These are phyloP conservation scores for Tetrapisispora phaffii DNA, from an alignment of 805 yeast species.

Conservation along the genomic window DNA sequence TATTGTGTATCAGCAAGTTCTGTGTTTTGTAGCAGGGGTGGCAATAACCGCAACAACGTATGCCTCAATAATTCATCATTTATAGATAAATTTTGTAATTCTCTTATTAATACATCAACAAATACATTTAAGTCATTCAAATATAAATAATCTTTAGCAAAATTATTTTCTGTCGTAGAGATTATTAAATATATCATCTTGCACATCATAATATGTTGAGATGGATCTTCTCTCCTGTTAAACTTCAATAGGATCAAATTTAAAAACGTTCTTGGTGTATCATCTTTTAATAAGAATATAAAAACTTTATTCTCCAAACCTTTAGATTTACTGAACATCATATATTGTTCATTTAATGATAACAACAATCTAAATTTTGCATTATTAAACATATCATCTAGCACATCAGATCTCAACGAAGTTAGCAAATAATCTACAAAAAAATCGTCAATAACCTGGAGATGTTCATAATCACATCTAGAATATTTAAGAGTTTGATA, in stretches of 20 bases:
- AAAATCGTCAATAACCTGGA: constrained; percentile 34
- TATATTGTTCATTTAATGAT: constrained; percentile 78
- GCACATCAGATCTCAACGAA: constrained; percentile 35
- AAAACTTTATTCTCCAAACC: constrained; percentile 44
- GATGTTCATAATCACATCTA: constrained; percentile 35
- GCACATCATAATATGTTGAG: constrained; percentile 66
- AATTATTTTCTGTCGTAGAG: constrained; percentile 39
- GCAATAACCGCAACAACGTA: constrained; percentile 63
- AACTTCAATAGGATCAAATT: constrained; percentile 65
- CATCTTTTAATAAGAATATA: constrained; percentile 36
- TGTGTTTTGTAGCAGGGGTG: constrained; percentile 59
- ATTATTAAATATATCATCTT: constrained; percentile 69
- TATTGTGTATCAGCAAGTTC: constrained; percentile 50
- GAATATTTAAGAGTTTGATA: constrained; percentile 46
- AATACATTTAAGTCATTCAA: constrained; percentile 77
- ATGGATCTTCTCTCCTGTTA: constrained; percentile 61
- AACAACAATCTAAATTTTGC: constrained; percentile 62
- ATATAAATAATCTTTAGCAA: constrained; percentile 60
- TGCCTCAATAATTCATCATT: constrained; percentile 51
- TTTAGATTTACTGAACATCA: constrained; percentile 42
- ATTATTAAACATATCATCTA: constrained; percentile 50
- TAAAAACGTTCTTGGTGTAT: constrained; percentile 44
- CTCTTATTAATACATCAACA: constrained; percentile 74
- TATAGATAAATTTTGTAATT: constrained; percentile 57
- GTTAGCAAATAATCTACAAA: constrained; percentile 41